Evolutionary conservation across 768 basidiomycete genomes (phyloP), one percentile per base, ranked within the genome.

Genomic region (Guyanaporus albipodus): DNA sequence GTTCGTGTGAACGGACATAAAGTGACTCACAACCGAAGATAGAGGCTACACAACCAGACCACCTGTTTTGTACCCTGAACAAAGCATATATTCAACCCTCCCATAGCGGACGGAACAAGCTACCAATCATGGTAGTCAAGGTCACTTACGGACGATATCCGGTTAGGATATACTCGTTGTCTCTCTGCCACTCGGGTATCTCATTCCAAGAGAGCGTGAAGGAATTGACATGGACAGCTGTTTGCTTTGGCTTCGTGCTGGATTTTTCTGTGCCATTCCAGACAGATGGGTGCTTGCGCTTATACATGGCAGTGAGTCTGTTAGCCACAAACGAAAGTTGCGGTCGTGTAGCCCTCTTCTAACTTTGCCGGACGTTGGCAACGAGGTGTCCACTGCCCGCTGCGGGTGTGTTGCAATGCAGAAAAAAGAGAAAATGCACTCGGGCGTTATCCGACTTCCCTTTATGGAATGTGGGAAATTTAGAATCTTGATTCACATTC

Each of bases 101-200:
- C 23, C 27, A 36, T 19, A 24, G 28, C 24, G 33, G 38, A 36
- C 38, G 39, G 41, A 42, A 31, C 50, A 50, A 49, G 5, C 36
- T 41, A 39, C 42, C 22, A 49, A 42, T 42, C 29, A 35, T 35
- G 14, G 15, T 42, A 26, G 31, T 26, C 22, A 37, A 28, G 36
- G 32, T 52, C 47, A 44, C 70, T 57, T 57, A 86, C 87, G 78
- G 72, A 67, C 86, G 73, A 61, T 89, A 88, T 2, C 87, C 87
- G 28, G 65, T 67, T 47, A 82, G 31, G 49, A 89, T 87, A 59
- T 78, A 84, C 55, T 87, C 83, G 55, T 88, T 89, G 64, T 88
- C 82, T 53, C 69, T 75, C 64, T 80, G 79, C 84, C 85, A 90
- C 27, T 75, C 74, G 32, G 82, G 78, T 35, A 87, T 69, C 45